phyloP scores from a whole-genome alignment of 1,284 basidiomycete species.

The Caloboletus inedulis region DNA sequence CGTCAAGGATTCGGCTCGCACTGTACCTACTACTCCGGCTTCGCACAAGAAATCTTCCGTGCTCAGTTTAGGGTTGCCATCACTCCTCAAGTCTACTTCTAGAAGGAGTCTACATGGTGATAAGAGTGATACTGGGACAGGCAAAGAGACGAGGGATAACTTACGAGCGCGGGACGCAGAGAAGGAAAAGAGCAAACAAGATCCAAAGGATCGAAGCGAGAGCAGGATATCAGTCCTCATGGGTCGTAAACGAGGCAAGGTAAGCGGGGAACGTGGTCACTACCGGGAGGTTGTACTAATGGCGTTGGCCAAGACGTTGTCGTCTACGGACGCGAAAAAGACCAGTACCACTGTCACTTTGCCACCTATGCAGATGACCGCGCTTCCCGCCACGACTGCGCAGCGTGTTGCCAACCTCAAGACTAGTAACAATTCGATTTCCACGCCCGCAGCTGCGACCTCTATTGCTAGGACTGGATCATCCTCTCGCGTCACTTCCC shows the following conservation, averaged over 20 bases:
- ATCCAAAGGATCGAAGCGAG: slow-evolving; percentile 79
- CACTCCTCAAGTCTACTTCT: slow-evolving; percentile 81
- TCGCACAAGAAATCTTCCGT: slow-evolving; percentile 76
- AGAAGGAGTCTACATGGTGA: slow-evolving; percentile 75
- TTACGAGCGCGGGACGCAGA: slow-evolving; percentile 45
- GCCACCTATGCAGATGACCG: slow-evolving; percentile 86
- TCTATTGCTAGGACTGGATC: slow-evolving; percentile 43
- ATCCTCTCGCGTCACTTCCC: slow-evolving; percentile 64
- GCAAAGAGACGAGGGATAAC: slow-evolving; percentile 45
- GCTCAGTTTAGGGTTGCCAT: slow-evolving; percentile 72
- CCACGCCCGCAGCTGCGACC: slow-evolving; percentile 38
- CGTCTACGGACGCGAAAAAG: slow-evolving; percentile 77
- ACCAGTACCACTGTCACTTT: slow-evolving; percentile 61
- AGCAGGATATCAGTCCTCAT: slow-evolving; percentile 85
- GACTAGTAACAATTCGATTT: slow-evolving; percentile 46
- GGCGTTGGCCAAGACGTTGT: slow-evolving; percentile 62
- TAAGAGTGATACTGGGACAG: slow-evolving; percentile 53
- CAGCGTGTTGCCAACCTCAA: slow-evolving; percentile 78
- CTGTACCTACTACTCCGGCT: slow-evolving; percentile 52
- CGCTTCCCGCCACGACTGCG: slow-evolving; percentile 73
- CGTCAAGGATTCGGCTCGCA: slow-evolving; percentile 49
- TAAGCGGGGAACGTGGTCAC: slow-evolving; percentile 37
- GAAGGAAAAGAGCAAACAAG: slow-evolving; percentile 67
- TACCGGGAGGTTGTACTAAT: slow-evolving; percentile 17
- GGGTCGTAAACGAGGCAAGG: slow-evolving; percentile 90